Percentiles rank a stretch among this genome's conserved stretches.
Conservation (phyloP, 192 early-diverging fungal species). For the Backusella mclennaniae region DNA sequence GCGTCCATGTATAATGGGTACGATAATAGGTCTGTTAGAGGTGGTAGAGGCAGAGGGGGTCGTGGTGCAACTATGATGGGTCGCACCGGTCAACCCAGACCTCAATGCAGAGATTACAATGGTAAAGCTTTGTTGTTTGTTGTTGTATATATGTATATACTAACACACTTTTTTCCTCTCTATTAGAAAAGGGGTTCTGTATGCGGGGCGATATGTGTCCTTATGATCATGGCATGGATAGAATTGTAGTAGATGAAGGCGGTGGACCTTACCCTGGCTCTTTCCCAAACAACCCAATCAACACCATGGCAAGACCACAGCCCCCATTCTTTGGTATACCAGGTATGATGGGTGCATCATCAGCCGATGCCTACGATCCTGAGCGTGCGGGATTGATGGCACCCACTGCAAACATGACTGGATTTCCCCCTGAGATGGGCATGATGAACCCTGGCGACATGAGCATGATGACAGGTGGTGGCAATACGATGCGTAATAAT, state of each 20-base stretch:
- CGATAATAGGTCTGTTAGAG: conserved; percentile 28
- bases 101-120: conserved; percentile 73
- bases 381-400: conserved; percentile 42
- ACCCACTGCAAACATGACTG: neutral
- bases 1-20: conserved; percentile 29
- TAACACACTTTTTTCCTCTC: neutral
- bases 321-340: conserved; percentile 42
- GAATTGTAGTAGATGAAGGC: conserved; percentile 65
- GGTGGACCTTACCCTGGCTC: conserved; percentile 30
- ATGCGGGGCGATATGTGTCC: conserved; percentile 79
- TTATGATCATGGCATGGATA: conserved; percentile 72
- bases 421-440: neutral
- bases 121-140: conserved; percentile 41
- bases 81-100: conserved; percentile 41
- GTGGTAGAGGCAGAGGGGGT: conserved; percentile 36
- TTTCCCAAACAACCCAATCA: conserved; percentile 34
- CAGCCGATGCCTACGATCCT: conserved; percentile 53
- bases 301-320: conserved; percentile 33
- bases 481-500: conserved; percentile 3
- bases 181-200: conserved; percentile 74
- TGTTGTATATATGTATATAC: neutral
- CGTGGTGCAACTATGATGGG: conserved; percentile 38
- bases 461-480: neutral
- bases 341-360: neutral
- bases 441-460: conserved; percentile 9